These are phyloP conservation scores for Tillandsia leiboldiana DNA, from an alignment of 176 grass and related monocot genomes.

Conservation along the genomic window DNA sequence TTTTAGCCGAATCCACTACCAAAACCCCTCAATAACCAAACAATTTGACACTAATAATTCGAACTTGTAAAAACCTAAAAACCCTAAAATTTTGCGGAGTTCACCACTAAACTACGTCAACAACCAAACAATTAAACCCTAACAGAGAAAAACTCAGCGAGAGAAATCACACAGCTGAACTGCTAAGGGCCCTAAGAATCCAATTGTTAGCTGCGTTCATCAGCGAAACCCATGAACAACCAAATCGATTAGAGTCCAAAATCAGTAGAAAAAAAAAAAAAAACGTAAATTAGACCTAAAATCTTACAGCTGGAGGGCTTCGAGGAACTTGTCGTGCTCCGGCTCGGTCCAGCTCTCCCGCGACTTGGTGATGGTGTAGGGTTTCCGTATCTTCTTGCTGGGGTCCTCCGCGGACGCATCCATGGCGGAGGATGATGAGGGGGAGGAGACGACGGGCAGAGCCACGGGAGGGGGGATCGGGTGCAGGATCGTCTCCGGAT, in stretches of 20 bases:
- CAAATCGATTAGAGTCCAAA: neutral
- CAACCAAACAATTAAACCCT: too few species aligned
- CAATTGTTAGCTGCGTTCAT: too few species aligned
- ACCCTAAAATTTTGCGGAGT: too few species aligned
- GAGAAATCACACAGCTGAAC: too few species aligned
- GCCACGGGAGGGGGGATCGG: neutral
- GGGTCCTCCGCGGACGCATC: neutral
- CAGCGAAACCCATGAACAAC: neutral
- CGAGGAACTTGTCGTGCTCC: constrained; percentile 14
- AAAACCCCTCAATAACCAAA: too few species aligned
- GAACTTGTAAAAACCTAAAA: too few species aligned
- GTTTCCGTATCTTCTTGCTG: constrained; percentile 14
- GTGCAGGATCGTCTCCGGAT: neutral
- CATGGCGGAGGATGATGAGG: neutral
- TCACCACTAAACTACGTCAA: too few species aligned
- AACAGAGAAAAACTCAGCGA: too few species aligned
- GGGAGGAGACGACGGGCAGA: neutral
- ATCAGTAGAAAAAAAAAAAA: neutral
- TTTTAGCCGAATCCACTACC: neutral
- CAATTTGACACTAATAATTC: too few species aligned
- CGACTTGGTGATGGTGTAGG: constrained; percentile 11
- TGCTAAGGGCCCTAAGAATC: too few species aligned
- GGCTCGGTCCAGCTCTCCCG: constrained; percentile 14
- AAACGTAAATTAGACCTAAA: neutral
- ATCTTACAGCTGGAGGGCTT: constrained; percentile 4